Evolutionary conservation across 1,284 basidiomycete genomes (phyloP), one percentile per base, ranked within the genome.

Genomic region (Xanthoconium separans): DNA sequence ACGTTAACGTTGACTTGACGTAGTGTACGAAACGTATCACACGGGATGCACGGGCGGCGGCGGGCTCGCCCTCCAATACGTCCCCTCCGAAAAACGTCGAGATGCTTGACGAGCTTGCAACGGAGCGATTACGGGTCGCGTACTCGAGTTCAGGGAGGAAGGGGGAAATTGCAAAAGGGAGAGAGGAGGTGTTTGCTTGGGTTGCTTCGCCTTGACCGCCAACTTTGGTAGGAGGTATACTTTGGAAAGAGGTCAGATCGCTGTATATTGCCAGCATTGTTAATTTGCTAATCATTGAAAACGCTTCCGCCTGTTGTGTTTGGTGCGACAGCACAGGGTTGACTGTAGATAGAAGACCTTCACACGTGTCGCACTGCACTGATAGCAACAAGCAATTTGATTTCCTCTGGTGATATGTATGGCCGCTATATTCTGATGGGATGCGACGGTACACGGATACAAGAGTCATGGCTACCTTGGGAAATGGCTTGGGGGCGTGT

Each of bases 91-190:
- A 75, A 57, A 79, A 75, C 53, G 61, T 87, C 3, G 73, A 76
- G 44, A 66, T 83, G 16, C 75, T 91, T 30, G 85, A 89, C 56
- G 82, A 86, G 61, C 75, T 93, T 8, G 85, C 89, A 1, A 89
- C 86, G 5, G 87, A 92, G 64, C 74, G 83, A 11, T 71, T 93
- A 29, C 72, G 84, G 30, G 78, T 77, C 3, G 77, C 79, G 0
- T 87, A 87, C 61, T 65, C 73, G 49, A 73, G 66, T n/a, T 53
- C 65, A 20, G 70, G 68, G 2, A 55, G 57, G 50, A 65, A 65
- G 47, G 70, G 70, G 3, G 65, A 60, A 34, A 70, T 72, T 33
- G 68, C 70, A 9, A 54, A 68, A 36, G 68, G 70, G 43, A 64
- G 70, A 34, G 66, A 70, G 6, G 70, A 70, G 33, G 66, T 71